Evolutionary conservation across 192 early-diverging fungal genomes (phyloP), one percentile per base, ranked within the genome.

Genomic region (Backusella tarrabulga): DNA sequence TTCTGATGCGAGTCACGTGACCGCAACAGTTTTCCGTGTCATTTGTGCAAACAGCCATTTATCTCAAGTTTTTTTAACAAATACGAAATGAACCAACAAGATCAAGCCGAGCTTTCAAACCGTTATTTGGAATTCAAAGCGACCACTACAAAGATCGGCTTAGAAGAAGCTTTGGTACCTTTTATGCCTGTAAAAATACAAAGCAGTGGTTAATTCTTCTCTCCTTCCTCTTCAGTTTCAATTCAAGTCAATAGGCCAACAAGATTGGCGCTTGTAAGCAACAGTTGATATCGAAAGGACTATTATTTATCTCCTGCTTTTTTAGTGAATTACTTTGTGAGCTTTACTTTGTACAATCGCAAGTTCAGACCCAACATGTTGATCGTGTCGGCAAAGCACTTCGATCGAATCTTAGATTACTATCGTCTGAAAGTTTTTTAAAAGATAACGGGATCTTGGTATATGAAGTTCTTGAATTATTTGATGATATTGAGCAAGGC

Each of bases 401-500:
- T 9, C 12, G 29, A 42, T 41, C 15, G 9, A 67, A 12, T n/a
- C 32, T 63, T 12, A 5, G 36, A n/a, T 11, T 67, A 7, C 15
- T 75, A 19, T 60, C 52, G 6, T 68, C 67, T 35, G 60, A 75
- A 32, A 7, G 1, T 9, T 75, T 75, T 21, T 44, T 75, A 19
- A 63, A 34, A 7, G 74, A 75, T 3, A 66, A 75, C 11, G 60
- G 38, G 17, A 32, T 23, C 19, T 32, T 68, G 8, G 26, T 75
- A 44, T 44, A 68, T 21, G 66, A 63, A 34, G 19, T 66, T 4
- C 35, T 75, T 32, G 74, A 75, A 34, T 44, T 67, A 36, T 75
- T 68, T 68, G 74, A 75, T 44, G 74, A 75, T 46, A 38, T 75
- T 29, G 74, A 75, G 14, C 11, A 66, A 21, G 23, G 66, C 46